phyloP scores from a whole-genome alignment of 805 yeast genomes.

The Isabelozyma rhagii region DNA sequence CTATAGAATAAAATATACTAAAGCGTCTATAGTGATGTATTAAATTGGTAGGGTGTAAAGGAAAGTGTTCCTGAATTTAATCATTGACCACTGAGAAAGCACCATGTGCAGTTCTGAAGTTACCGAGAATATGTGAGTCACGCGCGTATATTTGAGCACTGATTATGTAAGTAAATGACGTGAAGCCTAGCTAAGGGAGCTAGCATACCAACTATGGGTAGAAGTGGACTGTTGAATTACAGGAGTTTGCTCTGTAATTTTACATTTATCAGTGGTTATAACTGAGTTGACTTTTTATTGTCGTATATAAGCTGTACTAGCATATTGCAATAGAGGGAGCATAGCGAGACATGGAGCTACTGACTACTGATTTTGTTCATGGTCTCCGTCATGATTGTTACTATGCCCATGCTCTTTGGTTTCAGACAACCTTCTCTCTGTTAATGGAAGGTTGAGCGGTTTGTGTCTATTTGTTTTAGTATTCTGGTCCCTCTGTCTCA shows the following conservation, averaged over 20 bases:
- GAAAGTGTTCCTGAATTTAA: not conserved
- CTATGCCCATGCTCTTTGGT: not conserved
- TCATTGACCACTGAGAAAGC: not conserved
- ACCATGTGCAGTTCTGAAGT: not conserved
- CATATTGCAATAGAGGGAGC: too few species aligned
- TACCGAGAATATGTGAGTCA: not conserved
- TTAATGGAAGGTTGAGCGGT: not conserved
- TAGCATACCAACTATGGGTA: not conserved
- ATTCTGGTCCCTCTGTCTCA: not conserved
- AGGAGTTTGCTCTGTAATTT: too few species aligned
- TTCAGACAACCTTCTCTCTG: not conserved
- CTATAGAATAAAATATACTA: not conserved
- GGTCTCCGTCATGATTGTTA: not conserved
- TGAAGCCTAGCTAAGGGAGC: not conserved
- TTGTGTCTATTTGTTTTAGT: not conserved
- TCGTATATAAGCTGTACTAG: too few species aligned
- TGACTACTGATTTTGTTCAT: not conserved
- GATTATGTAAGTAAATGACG: not conserved
- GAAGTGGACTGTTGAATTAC: not conserved
- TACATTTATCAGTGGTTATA: too few species aligned
- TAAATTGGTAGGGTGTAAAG: not conserved
- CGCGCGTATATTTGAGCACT: not conserved
- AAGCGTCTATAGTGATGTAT: not conserved
- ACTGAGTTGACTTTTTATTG: too few species aligned
- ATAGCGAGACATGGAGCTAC: too few species aligned